These are phyloP conservation scores for Paecilomyces variotii DNA, from an alignment of 2,329 filamentous ascomycete genomes.

Conservation along the genomic window DNA sequence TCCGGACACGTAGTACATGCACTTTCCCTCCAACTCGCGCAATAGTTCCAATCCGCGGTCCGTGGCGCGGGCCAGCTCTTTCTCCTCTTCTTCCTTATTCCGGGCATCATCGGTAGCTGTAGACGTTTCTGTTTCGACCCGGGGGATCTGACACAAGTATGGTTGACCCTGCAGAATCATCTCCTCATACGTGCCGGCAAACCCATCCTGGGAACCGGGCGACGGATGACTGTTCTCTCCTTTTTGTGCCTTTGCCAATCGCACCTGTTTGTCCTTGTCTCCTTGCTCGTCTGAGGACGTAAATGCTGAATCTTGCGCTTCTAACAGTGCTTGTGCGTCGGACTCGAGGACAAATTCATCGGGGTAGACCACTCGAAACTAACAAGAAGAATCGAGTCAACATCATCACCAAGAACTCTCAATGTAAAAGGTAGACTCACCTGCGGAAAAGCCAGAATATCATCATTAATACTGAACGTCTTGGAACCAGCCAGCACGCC, in stretches of 20 bases:
- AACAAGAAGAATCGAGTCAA: slow-evolving; percentile 7
- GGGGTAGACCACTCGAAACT: slow-evolving; percentile 77
- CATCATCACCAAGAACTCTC: neutral
- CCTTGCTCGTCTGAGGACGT: slow-evolving; percentile 49
- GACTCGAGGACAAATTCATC: slow-evolving; percentile 63
- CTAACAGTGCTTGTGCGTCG: slow-evolving; percentile 55
- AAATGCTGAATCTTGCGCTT: slow-evolving; percentile 13
- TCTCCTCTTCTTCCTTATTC: slow-evolving; percentile 61
- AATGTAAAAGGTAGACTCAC: slow-evolving; percentile 39
- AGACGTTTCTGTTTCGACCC: slow-evolving; percentile 57
- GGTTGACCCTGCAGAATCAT: slow-evolving; percentile 62
- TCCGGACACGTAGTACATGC: slow-evolving; percentile 74
- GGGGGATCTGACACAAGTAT: slow-evolving; percentile 79
- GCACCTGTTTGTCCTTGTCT: slow-evolving; percentile 38
- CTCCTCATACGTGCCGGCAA: slow-evolving; percentile 54
- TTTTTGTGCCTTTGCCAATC: neutral
- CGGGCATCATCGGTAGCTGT: slow-evolving; percentile 50
- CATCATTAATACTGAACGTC: slow-evolving; percentile 78
- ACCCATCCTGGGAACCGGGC: slow-evolving; percentile 5
- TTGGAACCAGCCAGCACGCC: slow-evolving; percentile 45
- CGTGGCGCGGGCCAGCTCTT: slow-evolving; percentile 69
- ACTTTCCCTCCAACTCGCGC: slow-evolving; percentile 66
- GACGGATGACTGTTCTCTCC: slow-evolving; percentile 16
- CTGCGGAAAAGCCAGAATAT: slow-evolving; percentile 79
- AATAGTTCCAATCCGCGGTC: slow-evolving; percentile 73